Conservation (phyloP, 2,329 filamentous ascomycete genomes). For the Phyllosticta capitalensis region DNA sequence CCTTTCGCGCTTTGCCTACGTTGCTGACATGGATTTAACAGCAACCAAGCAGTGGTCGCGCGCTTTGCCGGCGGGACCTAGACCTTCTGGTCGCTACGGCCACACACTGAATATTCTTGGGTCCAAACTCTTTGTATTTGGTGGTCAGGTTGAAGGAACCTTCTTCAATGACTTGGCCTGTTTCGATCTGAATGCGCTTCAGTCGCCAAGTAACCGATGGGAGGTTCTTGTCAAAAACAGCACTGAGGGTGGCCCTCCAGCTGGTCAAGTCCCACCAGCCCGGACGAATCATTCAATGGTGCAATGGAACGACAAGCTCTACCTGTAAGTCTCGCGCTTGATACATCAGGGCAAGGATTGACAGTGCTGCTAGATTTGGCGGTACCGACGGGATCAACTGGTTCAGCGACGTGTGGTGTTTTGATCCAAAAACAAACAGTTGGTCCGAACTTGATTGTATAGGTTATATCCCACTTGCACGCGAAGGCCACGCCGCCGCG, state of each 20-base stretch:
- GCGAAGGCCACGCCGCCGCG: conserved; percentile 89
- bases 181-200: conserved; percentile 90
- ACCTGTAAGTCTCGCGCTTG: conserved; percentile 58
- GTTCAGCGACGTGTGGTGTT: conserved; percentile 99
- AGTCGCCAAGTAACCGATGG: conserved; percentile 86
- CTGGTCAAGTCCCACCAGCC: conserved; percentile 7
- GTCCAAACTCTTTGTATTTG: conserved; percentile 95
- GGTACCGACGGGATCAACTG: conserved; percentile 92
- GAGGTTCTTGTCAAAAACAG: conserved; percentile 78
- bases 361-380: conserved; percentile 59
- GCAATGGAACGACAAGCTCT: conserved; percentile 87
- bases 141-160: conserved; percentile 90
- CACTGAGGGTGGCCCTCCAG: conserved; percentile 46
- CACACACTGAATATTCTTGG: conserved; percentile 94
- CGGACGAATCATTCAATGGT: conserved; percentile 90
- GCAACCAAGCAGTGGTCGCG: conserved; percentile 97
- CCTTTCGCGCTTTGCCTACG: not conserved
- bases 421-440: conserved; percentile 70
- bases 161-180: conserved; percentile 97
- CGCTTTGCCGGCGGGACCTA: conserved; percentile 74
- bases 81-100: conserved; percentile 85
- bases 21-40: conserved; percentile 36
- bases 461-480: conserved; percentile 86
- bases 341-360: not conserved
- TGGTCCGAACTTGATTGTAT: conserved; percentile 94